Percentiles rank a stretch among this genome's conserved stretches.
Conservation (phyloP, 2,329 filamentous ascomycete species). For the Nannizziopsis arthrosporioides region DNA sequence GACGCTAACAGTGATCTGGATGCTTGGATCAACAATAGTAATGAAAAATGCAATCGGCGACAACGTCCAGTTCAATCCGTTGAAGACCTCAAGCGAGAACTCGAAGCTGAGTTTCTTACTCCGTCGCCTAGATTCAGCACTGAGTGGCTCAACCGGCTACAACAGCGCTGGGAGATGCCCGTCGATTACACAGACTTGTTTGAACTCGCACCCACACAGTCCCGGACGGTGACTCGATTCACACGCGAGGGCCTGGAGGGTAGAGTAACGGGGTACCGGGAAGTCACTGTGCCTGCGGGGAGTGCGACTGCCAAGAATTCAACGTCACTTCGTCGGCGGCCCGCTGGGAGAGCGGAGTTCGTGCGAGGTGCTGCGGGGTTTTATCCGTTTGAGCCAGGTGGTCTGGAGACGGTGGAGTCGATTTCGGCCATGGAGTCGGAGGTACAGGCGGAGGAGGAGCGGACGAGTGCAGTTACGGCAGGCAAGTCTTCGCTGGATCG, state of each 20-base stretch:
- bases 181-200: constrained; percentile 76
- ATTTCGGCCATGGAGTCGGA: constrained; percentile 76
- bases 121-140: constrained; percentile 69
- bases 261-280: constrained; percentile 81
- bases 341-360: constrained; percentile 76
- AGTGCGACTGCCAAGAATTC: constrained; percentile 92
- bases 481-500: constrained; percentile 50
- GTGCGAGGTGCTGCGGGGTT: constrained; percentile 86
- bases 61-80: constrained; percentile 31
- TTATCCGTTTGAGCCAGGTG: constrained; percentile 86
- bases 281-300: constrained; percentile 80
- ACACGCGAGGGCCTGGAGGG: constrained; percentile 84
- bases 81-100: constrained; percentile 53
- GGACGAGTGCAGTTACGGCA: constrained; percentile 25
- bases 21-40: constrained; percentile 2
- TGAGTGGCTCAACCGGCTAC: constrained; percentile 77
- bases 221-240: constrained; percentile 88
- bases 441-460: constrained; percentile 41
- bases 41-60: constrained; percentile 6
- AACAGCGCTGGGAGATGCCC: constrained; percentile 78
- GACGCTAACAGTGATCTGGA: constrained; percentile 8
- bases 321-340: constrained; percentile 75
- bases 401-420: constrained; percentile 74
- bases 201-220: constrained; percentile 78
- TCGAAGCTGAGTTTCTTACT: constrained; percentile 67